Evolutionary conservation across 169 alveolate species (phyloP), one percentile per base, ranked within the genome.

Genomic region (Plasmodium gaboni): DNA sequence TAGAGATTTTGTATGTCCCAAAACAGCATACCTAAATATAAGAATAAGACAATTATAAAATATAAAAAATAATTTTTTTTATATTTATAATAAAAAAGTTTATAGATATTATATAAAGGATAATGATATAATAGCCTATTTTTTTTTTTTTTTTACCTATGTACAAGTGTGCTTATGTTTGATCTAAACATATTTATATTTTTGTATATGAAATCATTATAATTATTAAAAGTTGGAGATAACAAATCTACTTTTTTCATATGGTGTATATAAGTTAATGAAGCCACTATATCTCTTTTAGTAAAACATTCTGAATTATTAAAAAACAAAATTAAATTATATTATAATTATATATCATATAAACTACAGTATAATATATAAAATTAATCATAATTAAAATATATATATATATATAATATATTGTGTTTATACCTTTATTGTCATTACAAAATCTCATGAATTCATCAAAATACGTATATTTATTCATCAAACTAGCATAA

Each of bases 381-480:
- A 69, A 19, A 46, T n/a, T 5, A 0, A 51, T 44, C 15, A 67
- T 74, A 73, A 38, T 42, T 38, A 73, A 73, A 24, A 19, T 19
- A 19, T 60, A 67, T 51, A 50, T 53, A 32, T 73, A 22, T 57
- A 57, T 73, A 63, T 48, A 10, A 15, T 32, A 28, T 80, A 26
- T 53, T 80, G 44, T 53, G 17, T 67, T 67, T 42, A 67, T 80
- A 80, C 90, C 90, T 80, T 80, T 80, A 51, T 80, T 80, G 65
- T 80, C 90, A 80, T 80, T 80, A 70, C 90, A 80, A 68, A 80
- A 80, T 68, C 90, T 65, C 90, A 80, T 80, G 61, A 80, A 80
- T 53, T 80, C 90, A 67, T 80, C 90, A 68, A 80, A 80, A 68
- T 80, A 80, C 44, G 68, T 80, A 70, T 80, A 80, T 80, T 80